A percentile compares a stretch with the other conserved stretches of the same genome.
Conservation (phyloP, 768 basidiomycete genomes). For the Amanita brunnescens region DNA sequence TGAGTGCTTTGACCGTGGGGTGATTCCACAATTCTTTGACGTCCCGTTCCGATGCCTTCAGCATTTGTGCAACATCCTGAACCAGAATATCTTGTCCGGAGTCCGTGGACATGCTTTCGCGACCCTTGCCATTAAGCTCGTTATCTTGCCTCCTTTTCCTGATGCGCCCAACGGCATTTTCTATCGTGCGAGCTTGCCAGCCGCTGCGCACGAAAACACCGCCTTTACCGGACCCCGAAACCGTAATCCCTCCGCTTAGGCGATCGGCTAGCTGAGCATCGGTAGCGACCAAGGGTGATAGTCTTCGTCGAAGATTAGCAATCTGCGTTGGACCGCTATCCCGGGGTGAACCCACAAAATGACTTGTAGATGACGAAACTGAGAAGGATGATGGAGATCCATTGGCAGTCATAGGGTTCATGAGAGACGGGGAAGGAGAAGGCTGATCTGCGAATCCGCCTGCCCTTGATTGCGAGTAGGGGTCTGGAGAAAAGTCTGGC, state of each 20-base stretch:
- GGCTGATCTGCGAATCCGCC: constrained; percentile 30
- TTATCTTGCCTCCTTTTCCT: constrained; percentile 24
- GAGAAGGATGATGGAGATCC: constrained; percentile 21
- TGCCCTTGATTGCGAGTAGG: constrained; percentile 18
- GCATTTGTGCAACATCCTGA: constrained; percentile 51
- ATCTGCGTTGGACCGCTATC: constrained; percentile 32
- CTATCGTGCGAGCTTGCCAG: constrained; percentile 67
- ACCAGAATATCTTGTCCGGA: constrained; percentile 44
- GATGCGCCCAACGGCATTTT: constrained; percentile 38
- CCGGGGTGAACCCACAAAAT: constrained; percentile 17
- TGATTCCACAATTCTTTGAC: constrained; percentile 68
- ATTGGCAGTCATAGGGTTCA: constrained; percentile 16
- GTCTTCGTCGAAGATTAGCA: constrained; percentile 46
- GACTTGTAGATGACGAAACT: constrained; percentile 21
- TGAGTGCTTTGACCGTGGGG: constrained; percentile 59
- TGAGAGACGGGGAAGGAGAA: constrained; percentile 31
- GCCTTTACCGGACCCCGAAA: constrained; percentile 70
- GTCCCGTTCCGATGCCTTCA: constrained; percentile 52
- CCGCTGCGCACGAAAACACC: constrained; percentile 72
- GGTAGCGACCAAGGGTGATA: constrained; percentile 50
- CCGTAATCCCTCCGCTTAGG: constrained; percentile 63
- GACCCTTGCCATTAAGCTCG: constrained; percentile 22
- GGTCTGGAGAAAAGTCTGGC: constrained; percentile 20
- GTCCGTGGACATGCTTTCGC: constrained; percentile 21
- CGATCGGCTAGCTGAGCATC: constrained; percentile 62